Evolutionary conservation across 2,329 filamentous ascomycete species (phyloP).

Genomic region (Colletotrichum chlorophyti): DNA sequence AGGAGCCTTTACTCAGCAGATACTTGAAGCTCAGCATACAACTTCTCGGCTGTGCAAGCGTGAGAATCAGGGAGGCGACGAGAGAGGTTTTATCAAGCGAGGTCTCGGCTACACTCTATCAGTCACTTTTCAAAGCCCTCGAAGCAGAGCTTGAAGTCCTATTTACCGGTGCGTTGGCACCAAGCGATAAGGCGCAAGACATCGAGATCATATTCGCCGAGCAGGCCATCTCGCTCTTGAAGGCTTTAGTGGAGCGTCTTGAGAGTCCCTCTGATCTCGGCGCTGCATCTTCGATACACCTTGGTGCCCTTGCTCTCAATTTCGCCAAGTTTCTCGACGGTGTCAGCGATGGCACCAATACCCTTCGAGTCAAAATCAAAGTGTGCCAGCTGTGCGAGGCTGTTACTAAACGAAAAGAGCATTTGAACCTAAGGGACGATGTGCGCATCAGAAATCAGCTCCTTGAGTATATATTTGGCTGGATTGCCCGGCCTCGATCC

Average conservation of each 20-base stretch:
- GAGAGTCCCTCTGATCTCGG: slow-evolving; percentile 69
- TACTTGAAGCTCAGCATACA: slow-evolving; percentile 71
- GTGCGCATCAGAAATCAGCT: slow-evolving; percentile 73
- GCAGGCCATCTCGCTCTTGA: slow-evolving; percentile 69
- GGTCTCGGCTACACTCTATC: slow-evolving; percentile 66
- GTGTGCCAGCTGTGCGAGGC: slow-evolving; percentile 72
- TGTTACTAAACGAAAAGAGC: slow-evolving; percentile 70
- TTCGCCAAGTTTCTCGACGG: slow-evolving; percentile 72
- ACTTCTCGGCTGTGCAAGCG: slow-evolving; percentile 68
- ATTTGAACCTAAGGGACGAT: slow-evolving; percentile 72
- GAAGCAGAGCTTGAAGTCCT: slow-evolving; percentile 69
- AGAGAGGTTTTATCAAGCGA: slow-evolving; percentile 72
- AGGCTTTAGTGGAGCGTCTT: slow-evolving; percentile 68
- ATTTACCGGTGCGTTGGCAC: slow-evolving; percentile 62
- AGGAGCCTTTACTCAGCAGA: slow-evolving; percentile 65
- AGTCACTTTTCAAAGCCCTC: slow-evolving; percentile 69
- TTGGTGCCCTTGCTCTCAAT: slow-evolving; percentile 68
- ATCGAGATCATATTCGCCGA: slow-evolving; percentile 71
- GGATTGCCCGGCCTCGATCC: slow-evolving; percentile 69
- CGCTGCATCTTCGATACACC: slow-evolving; percentile 67
- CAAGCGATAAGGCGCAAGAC: slow-evolving; percentile 60
- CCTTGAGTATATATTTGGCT: slow-evolving; percentile 71
- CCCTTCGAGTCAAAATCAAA: slow-evolving; percentile 70
- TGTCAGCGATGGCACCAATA: slow-evolving; percentile 60
- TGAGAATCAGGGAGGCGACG: slow-evolving; percentile 71